Evolutionary conservation across 108 stramenopile genomes (phyloP).

Genomic region (Nitzschia sp.): DNA sequence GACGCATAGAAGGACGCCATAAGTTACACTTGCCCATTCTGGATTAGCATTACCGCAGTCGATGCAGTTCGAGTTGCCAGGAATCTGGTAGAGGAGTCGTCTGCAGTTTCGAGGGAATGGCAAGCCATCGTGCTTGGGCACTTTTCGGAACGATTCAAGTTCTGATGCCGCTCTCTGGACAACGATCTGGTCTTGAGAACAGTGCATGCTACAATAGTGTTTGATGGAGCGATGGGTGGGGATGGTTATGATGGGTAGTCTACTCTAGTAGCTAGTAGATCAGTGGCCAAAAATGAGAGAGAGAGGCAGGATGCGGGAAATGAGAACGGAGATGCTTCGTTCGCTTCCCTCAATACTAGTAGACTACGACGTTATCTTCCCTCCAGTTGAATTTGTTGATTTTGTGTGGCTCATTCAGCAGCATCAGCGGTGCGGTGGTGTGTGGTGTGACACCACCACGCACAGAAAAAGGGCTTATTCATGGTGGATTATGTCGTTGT

Average conservation of each 20-base stretch:
- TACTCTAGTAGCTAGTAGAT: too few species aligned
- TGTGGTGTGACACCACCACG: too few species aligned
- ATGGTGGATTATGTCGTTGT: too few species aligned
- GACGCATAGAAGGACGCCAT: slow-evolving; percentile 76
- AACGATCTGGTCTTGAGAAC: background rate
- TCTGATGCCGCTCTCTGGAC: background rate
- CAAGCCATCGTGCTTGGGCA: slow-evolving; percentile 2
- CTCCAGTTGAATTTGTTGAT: too few species aligned
- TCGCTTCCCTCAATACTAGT: too few species aligned
- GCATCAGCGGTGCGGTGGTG: too few species aligned
- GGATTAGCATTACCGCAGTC: slow-evolving; percentile 68
- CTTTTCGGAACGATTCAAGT: background rate
- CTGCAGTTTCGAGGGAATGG: slow-evolving; percentile 1
- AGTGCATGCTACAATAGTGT: background rate
- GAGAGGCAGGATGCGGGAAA: too few species aligned
- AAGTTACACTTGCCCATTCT: slow-evolving; percentile 83
- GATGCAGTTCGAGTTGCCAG: slow-evolving; percentile 52
- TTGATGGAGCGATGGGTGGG: background rate
- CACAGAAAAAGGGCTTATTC: too few species aligned
- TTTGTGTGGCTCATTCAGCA: too few species aligned
- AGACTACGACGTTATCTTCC: too few species aligned
- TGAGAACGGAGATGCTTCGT: too few species aligned
- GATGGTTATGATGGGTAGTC: background rate
- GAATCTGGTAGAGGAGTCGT: slow-evolving; percentile 11
- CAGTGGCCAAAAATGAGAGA: background rate